Evolutionary conservation across 345 rosid species (phyloP), one percentile per base, ranked within the genome.

Genomic region (Arabidopsis arenosa): DNA sequence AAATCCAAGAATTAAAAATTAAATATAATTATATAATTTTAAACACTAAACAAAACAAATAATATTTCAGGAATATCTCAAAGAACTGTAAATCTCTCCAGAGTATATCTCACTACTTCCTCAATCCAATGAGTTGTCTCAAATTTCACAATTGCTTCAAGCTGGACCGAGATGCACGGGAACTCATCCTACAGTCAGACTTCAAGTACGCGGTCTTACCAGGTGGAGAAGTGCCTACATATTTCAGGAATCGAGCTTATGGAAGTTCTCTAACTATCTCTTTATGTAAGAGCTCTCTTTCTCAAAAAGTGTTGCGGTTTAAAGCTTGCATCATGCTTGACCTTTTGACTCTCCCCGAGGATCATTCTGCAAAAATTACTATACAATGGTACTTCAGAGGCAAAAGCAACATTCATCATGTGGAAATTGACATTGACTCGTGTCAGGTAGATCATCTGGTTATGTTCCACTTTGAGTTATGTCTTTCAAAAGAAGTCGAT

Each of bases 241-340:
- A 47, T 33, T 70, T 70, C 36, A 70, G 0, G 7, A 36, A 59
- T 70, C 36, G 28, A 33, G 37, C 48, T 33, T 5, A 0, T 48
- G 66, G 57, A 9, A 13, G 2, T 33, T 71, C 35, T 1, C 14
- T 70, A 18, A 15, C 17, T 9, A 2, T 69, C 15, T 1, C 12
- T 55, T 30, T 69, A 43, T 23, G 14, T 33, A 2, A 30, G 30
- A 68, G 53, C 73, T 44, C 21, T 12, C 33, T 57, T 44, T 70
- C 56, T 70, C 55, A 17, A 7, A 1, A 32, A 12, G 1, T 11
- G 0, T 33, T 13, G 18, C 7, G 5, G 7, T 44, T 57, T n/a
- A 45, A 44, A 21, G 74, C 10, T 57, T 44, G 74, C 32, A 8
- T 70, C 65, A 0, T 56, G 43, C 9, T 69, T 69, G 63, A 55